Base-by-base conservation (phyloP, 2,329 filamentous ascomycete species). In the Hortaea werneckii region DNA sequence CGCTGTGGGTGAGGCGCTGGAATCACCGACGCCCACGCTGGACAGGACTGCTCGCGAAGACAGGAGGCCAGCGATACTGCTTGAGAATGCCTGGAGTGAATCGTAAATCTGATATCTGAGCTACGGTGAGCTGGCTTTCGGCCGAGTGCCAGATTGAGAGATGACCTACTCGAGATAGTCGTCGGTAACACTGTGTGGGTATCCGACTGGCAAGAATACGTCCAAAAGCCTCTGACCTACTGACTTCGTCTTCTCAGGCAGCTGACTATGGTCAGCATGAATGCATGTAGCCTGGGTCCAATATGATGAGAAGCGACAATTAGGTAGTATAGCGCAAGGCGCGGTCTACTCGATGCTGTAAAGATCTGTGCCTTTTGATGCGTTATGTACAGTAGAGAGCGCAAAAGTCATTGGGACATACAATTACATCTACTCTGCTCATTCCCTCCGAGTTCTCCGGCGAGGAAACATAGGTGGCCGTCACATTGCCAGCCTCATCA, bases 191-290 rank as follows among this genome's bases (percentile, higher is more conserved):
- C 83, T 92, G 54, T 88, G 78, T 1, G 88, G 89, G 64, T 83
- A 95, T n/a, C 88, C 88, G 1, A 85, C 81, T 0, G 89, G 89
- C 1, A 95, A 74, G 61, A 95, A 94, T 28, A 89, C 77, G 54
- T 87, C 81, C 37, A 88, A 62, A 1, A 78, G 51, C 45, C 53
- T 63, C 54, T 66, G 66, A 54, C 60, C 61, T 46, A 60, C 51
- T n/a, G 54, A 52, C 41, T 54, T 58, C 4, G 51, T 47, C 5
- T 51, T 42, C 11, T 41, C 32, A 13, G 55, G 54, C 26, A 42
- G 43, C 50, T 53, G 26, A 3, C 2, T 13, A 7, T 8, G 4
- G 37, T 53, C 40, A 53, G 49, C 32, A 20, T 20, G 12, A 30
- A 11, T 29, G 13, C 27, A 12, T 44, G 29, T n/a, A 35, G n/a